These are phyloP conservation scores for Diplotaxis tenuifolia DNA, from an alignment of 345 rosid species.

Conservation along the genomic window DNA sequence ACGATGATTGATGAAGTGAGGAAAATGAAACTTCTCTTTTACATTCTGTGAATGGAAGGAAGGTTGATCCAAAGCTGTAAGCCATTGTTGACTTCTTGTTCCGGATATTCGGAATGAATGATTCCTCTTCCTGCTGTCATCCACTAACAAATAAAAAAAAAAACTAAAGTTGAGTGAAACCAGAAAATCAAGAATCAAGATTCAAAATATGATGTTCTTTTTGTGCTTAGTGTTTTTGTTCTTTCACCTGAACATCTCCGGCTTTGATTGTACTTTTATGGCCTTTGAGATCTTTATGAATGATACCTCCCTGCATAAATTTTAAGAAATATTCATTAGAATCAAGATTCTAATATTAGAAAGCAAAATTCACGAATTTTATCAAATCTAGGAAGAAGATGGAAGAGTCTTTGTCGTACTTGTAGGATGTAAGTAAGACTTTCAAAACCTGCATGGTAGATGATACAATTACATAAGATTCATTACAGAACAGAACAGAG, in stretches of 20 bases:
- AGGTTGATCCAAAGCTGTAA: conserved; percentile 98
- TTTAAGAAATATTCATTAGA: not conserved
- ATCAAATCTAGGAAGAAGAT: not conserved
- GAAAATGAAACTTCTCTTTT: not conserved
- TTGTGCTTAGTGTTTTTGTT: not conserved
- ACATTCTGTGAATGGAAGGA: conserved; percentile 82
- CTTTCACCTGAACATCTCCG: conserved; percentile 84
- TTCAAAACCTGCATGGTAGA: conserved; percentile 64
- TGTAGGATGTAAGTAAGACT: conserved; percentile 91
- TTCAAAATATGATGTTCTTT: not conserved
- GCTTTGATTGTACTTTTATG: conserved; percentile 65
- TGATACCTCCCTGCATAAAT: conserved; percentile 64
- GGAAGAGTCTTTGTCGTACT: conserved; percentile 35
- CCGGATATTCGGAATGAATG: conserved; percentile 94
- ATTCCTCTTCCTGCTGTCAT: conserved; percentile 97
- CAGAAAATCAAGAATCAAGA: too few species aligned
- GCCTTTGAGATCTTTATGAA: conserved; percentile 80
- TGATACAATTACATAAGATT: not conserved
- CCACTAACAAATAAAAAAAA: conserved; percentile 56
- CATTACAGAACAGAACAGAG: not conserved
- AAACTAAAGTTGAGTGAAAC: not conserved
- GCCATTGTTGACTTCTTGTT: conserved; percentile 68
- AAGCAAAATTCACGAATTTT: too few species aligned
- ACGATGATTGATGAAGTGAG: not conserved
- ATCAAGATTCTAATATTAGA: too few species aligned